phyloP scores from a whole-genome alignment of 306 rosid species.

The Acacia crassicarpa region DNA sequence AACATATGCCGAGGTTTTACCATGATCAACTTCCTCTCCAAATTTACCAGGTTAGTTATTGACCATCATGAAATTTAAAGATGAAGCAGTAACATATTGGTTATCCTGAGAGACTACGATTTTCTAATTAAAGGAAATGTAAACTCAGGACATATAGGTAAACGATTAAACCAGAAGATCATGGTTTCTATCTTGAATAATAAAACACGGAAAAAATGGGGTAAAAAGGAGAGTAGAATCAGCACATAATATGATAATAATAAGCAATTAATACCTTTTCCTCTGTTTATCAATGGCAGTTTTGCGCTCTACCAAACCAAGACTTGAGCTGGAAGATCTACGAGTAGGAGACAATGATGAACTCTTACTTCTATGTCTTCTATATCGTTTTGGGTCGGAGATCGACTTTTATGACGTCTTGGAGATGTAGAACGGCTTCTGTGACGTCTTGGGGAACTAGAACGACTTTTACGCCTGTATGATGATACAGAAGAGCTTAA shows the following conservation, averaged over 20 bases:
- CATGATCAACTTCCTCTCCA: constrained; percentile 22
- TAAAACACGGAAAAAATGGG: constrained; percentile 7
- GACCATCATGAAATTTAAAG: constrained; percentile 22
- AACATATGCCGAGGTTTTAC: constrained; percentile 14
- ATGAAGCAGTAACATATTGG: constrained; percentile 15
- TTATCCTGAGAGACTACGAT: constrained; percentile 12
- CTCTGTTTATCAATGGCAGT: constrained; percentile 69
- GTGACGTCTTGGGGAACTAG: constrained; percentile 55
- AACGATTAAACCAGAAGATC: constrained; percentile 5
- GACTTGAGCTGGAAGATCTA: constrained; percentile 75
- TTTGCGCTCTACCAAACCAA: constrained; percentile 75
- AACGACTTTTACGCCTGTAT: constrained; percentile 83
- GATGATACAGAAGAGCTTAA: constrained; percentile 41
- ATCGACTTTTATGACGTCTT: constrained; percentile 61
- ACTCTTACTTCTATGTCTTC: constrained; percentile 74
- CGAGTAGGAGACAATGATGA: constrained; percentile 70
- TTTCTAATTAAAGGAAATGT: constrained; percentile 25
- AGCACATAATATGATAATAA: constrained; percentile 8
- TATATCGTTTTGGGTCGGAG: constrained; percentile 59
- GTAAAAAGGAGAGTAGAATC: constrained; percentile 22
- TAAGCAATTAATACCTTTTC: constrained; percentile 67
- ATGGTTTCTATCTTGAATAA: constrained; percentile 18
- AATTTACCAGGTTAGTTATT: constrained; percentile 19
- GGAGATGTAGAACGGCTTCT: constrained; percentile 58
- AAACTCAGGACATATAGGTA: not conserved